Conservation (phyloP, 2,329 filamentous ascomycete genomes). For the Chalaropsis thielavioides region DNA sequence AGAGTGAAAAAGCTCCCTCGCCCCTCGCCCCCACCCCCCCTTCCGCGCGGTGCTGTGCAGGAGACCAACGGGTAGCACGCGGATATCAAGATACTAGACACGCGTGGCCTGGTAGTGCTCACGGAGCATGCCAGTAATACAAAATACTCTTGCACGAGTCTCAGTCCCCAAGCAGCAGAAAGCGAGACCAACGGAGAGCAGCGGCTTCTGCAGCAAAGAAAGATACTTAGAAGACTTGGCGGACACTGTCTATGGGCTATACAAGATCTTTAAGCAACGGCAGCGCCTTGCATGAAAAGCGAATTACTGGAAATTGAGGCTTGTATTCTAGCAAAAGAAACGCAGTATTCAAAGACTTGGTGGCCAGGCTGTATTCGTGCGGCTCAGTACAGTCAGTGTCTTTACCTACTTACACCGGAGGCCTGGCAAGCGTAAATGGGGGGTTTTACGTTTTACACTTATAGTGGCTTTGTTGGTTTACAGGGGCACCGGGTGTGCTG, state of each 20-base stretch:
- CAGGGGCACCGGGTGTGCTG: background rate
- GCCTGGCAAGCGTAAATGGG: background rate
- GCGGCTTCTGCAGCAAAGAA: background rate
- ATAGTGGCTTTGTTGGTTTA: background rate
- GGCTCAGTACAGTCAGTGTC: too few species aligned
- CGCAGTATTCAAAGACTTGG: too few species aligned
- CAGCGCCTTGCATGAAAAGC: slow-evolving; percentile 5
- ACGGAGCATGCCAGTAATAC: too few species aligned
- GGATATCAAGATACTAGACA: too few species aligned
- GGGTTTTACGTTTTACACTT: background rate
- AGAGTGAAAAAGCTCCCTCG: background rate
- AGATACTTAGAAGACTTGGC: slow-evolving; percentile 5
- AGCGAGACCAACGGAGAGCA: background rate
- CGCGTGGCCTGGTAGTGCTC: too few species aligned
- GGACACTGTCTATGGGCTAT: background rate
- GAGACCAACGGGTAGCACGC: too few species aligned
- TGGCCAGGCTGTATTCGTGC: too few species aligned
- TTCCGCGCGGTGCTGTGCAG: too few species aligned
- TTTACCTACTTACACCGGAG: too few species aligned
- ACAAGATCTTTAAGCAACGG: slow-evolving; percentile 2
- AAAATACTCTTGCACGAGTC: too few species aligned
- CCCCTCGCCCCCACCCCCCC: too few species aligned
- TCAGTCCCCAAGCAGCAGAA: too few species aligned
- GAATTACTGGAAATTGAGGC: background rate
- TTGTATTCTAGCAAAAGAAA: background rate